These are phyloP conservation scores for Amanita rimosa DNA, from an alignment of 768 basidiomycete genomes.

Conservation along the genomic window DNA sequence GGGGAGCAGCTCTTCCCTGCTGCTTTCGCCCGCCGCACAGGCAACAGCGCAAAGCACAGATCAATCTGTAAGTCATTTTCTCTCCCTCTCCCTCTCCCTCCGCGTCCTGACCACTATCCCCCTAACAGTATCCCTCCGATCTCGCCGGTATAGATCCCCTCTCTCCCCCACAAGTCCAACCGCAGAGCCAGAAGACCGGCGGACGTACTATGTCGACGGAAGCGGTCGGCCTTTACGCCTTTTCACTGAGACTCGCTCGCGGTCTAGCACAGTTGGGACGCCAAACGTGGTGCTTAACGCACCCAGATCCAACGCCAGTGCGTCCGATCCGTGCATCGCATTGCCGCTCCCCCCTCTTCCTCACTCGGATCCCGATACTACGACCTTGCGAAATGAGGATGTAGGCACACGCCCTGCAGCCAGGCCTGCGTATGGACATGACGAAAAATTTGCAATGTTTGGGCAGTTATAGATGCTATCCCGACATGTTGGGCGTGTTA, in stretches of 20 bases:
- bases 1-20: background rate
- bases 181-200: background rate
- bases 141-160: background rate
- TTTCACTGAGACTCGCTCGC: background rate
- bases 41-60: background rate
- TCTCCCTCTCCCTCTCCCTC: background rate
- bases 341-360: too few species aligned
- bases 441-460: conserved; percentile 4
- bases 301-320: background rate
- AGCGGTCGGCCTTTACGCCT: background rate
- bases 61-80: background rate
- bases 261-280: background rate
- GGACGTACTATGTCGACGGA: background rate
- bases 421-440: background rate
- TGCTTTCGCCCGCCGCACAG: background rate
- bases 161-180: background rate
- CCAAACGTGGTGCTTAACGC: background rate
- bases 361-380: background rate
- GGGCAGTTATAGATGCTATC: background rate
- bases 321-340: too few species aligned
- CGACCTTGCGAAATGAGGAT: background rate
- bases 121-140: background rate
- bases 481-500: background rate
- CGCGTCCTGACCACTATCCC: background rate
- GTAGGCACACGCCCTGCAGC: background rate